These are phyloP conservation scores for Pyropia haitanensis DNA, from an alignment of 23 red algal genomes.

Conservation along the genomic window DNA sequence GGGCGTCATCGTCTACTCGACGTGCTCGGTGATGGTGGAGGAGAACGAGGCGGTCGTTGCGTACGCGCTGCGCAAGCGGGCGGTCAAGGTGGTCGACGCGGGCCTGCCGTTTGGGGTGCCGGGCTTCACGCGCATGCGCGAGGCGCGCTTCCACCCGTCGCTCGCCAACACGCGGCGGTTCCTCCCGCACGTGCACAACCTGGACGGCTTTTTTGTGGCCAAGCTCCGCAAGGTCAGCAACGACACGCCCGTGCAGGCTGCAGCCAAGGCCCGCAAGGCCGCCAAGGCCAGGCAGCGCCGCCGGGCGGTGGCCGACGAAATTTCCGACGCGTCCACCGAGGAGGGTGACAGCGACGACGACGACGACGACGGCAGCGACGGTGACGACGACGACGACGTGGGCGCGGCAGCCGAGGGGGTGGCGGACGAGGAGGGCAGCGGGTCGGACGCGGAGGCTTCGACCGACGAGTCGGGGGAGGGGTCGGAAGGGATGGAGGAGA, in stretches of 20 bases:
- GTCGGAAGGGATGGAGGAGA: no score
- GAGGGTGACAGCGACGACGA: no score
- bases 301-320: no score
- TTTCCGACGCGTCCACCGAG: no score
- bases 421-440: no score
- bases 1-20: slow-evolving; percentile 96
- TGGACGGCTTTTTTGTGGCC: slow-evolving; percentile 98
- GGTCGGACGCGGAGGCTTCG: no score
- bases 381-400: no score
- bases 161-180: slow-evolving; percentile 52
- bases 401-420: no score
- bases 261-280: no score
- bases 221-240: slow-evolving; percentile 78
- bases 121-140: slow-evolving; percentile 65
- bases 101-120: slow-evolving; percentile 82
- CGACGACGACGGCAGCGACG: no score
- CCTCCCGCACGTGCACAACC: slow-evolving; percentile 93
- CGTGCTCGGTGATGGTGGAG: slow-evolving; percentile 94
- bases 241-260: not conserved
- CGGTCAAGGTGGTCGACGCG: slow-evolving; percentile 70
- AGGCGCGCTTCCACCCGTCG: slow-evolving; percentile 67
- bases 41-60: slow-evolving; percentile 95
- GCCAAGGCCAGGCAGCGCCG: no score
- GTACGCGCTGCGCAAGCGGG: slow-evolving; percentile 76
- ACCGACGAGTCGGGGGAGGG: no score